phyloP scores from a whole-genome alignment of 192 early-diverging fungal genomes.

The Linnemannia schmuckeri region DNA sequence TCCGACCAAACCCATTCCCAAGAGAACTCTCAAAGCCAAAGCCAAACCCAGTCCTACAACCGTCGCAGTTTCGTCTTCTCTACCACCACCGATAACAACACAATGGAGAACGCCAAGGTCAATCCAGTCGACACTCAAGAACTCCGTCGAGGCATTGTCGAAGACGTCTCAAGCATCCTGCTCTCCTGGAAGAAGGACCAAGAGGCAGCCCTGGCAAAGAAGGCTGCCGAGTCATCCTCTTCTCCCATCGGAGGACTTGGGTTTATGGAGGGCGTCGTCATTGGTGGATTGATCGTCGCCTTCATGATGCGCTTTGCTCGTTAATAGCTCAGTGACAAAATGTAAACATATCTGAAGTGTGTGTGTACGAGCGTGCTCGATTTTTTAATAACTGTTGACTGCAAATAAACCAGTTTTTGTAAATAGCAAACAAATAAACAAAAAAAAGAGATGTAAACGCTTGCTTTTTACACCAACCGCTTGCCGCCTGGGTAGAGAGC shows the following conservation, averaged over 20 bases:
- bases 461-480: conserved; percentile 9
- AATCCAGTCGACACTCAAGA: conserved; percentile 23
- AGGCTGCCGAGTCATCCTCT: conserved; percentile 2
- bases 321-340: neutral
- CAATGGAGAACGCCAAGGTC: conserved; percentile 13
- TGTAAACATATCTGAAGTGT: neutral
- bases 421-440: neutral
- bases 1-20: conserved; percentile 30
- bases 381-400: neutral
- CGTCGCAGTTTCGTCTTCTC: neutral
- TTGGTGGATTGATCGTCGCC: conserved; percentile 48
- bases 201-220: conserved; percentile 29
- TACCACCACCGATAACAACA: neutral
- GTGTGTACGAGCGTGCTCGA: neutral
- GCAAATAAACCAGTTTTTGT: conserved; percentile 1
- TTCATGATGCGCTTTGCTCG: conserved; percentile 52
- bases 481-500: conserved; percentile 65
- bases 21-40: conserved; percentile 4
- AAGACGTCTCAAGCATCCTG: conserved; percentile 35
- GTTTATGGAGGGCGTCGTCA: conserved; percentile 51
- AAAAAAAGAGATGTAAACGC: neutral
- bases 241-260: conserved; percentile 29
- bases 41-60: neutral
- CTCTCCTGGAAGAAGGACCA: conserved; percentile 49
- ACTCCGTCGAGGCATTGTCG: conserved; percentile 37